A percentile compares a stretch with the other conserved stretches of the same genome.
phyloP scores from a whole-genome alignment of 148 eudicot genomes.

The Simmondsia chinensis region DNA sequence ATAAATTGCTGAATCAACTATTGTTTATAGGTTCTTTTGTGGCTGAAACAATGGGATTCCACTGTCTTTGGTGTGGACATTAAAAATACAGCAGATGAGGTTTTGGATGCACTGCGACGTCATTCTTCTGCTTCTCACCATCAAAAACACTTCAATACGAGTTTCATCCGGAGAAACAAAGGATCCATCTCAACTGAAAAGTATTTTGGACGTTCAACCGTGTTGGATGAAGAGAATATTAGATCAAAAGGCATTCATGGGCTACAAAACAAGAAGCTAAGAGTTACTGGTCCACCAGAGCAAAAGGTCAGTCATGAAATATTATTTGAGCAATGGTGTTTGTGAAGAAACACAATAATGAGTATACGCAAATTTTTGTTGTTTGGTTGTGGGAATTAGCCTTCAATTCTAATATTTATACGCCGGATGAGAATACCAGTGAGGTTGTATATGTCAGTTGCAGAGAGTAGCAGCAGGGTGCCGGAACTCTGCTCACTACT shows the following conservation, averaged over 20 bases:
- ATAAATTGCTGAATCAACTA: conserved; percentile 4
- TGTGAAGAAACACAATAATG: too few relatives aligned
- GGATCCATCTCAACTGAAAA: conserved; percentile 27
- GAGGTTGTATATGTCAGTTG: too few relatives aligned
- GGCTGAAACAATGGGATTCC: conserved; percentile 99
- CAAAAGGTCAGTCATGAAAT: conserved; percentile 60
- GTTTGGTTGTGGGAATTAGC: too few relatives aligned
- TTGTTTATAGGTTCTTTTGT: conserved; percentile 66
- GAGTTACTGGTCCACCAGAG: conserved; percentile 57
- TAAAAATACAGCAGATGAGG: conserved; percentile 73
- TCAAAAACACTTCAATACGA: conserved; percentile 35
- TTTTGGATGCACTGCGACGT: conserved; percentile 70
- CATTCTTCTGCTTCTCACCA: conserved; percentile 64
- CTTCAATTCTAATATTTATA: too few relatives aligned
- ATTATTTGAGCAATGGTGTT: neutral
- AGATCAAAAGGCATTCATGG: conserved; percentile 26
- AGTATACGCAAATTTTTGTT: too few relatives aligned
- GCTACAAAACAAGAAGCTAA: conserved; percentile 39
- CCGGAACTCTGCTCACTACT: too few relatives aligned
- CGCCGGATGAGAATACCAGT: too few relatives aligned
- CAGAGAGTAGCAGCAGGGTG: too few relatives aligned
- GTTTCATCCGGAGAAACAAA: conserved; percentile 33
- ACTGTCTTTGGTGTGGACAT: conserved; percentile 82
- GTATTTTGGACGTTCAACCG: conserved; percentile 14
- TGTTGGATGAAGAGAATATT: conserved; percentile 27